Evolutionary conservation across 495 filamentous ascomycete genomes (phyloP).

Genomic region (Lasiosphaeriaceae sp.): DNA sequence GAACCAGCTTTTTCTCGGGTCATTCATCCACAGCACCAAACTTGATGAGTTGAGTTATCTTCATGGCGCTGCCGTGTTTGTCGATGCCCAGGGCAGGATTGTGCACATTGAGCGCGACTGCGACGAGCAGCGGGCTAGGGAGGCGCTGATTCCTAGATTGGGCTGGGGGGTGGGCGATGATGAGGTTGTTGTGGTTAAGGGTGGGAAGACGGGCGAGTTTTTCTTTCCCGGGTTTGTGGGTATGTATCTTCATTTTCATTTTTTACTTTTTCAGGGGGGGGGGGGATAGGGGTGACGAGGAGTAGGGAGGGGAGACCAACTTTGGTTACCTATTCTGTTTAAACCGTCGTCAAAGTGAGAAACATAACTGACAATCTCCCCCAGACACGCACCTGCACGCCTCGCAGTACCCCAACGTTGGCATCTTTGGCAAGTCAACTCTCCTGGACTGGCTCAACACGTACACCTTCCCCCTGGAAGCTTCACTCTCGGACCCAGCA

Average conservation of each 20-base stretch:
- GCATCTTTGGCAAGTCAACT: slow-evolving; percentile 85
- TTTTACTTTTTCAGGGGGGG: not conserved
- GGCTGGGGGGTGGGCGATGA: slow-evolving; percentile 38
- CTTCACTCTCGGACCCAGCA: slow-evolving; percentile 53
- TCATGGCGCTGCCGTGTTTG: slow-evolving; percentile 60
- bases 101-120: slow-evolving; percentile 44
- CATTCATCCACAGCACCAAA: slow-evolving; percentile 56
- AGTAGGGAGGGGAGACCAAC: no score
- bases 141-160: slow-evolving; percentile 24
- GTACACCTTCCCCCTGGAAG: slow-evolving; percentile 95
- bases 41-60: slow-evolving; percentile 54
- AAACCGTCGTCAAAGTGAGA: not conserved
- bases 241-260: slow-evolving; percentile 27
- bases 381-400: slow-evolving; percentile 93
- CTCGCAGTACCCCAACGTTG: slow-evolving; percentile 86
- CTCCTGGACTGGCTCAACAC: slow-evolving; percentile 86
- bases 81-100: slow-evolving; percentile 64
- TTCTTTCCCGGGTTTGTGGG: slow-evolving; percentile 95
- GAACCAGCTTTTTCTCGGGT: slow-evolving; percentile 45
- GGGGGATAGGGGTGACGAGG: not conserved
- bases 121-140: slow-evolving; percentile 21
- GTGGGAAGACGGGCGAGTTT: slow-evolving; percentile 52
- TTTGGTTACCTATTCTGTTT: no score
- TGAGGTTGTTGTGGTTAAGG: slow-evolving; percentile 13
- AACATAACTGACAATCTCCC: slow-evolving; percentile 5